Evolutionary conservation across 768 basidiomycete genomes (phyloP).

Genomic region (Naganishia kalamii): DNA sequence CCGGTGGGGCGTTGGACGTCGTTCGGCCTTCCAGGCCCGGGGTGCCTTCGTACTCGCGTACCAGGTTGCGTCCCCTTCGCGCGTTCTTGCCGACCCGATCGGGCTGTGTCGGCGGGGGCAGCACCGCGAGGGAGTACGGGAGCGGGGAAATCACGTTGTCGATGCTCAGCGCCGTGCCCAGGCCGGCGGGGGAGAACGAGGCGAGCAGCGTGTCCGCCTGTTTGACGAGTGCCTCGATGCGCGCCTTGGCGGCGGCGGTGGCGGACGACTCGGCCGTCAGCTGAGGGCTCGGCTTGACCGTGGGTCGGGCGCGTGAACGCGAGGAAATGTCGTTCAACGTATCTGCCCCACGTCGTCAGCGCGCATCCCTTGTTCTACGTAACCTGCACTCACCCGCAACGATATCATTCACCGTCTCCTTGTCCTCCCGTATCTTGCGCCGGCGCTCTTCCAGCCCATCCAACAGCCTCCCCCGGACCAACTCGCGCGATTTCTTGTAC

Average conservation of each 20-base stretch:
- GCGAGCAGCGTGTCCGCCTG: conserved; percentile 22
- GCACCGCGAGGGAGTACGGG: conserved; percentile 33
- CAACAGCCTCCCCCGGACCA: conserved; percentile 46
- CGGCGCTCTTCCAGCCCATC: conserved; percentile 48
- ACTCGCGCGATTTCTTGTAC: conserved; percentile 48
- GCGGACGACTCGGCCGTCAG: neutral
- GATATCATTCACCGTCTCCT: conserved; percentile 48
- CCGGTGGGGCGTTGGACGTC: neutral
- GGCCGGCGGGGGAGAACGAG: neutral
- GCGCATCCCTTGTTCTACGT: neutral
- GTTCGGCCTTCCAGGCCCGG: neutral
- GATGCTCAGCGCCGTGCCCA: conserved; percentile 24
- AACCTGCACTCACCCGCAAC: conserved; percentile 42
- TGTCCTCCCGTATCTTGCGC: conserved; percentile 49
- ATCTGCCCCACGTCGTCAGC: neutral
- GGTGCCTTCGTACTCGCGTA: neutral
- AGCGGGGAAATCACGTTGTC: conserved; percentile 42
- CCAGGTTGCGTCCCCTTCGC: conserved; percentile 13
- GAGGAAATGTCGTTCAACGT: conserved; percentile 1
- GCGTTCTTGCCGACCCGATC: conserved; percentile 19
- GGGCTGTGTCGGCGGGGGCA: conserved; percentile 28
- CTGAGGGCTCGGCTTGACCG: neutral
- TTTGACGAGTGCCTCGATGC: conserved; percentile 8
- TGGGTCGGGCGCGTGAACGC: neutral
- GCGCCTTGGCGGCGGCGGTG: neutral